These are phyloP conservation scores for Primulina huaijiensis DNA, from an alignment of 257 asterid genomes.

Conservation along the genomic window DNA sequence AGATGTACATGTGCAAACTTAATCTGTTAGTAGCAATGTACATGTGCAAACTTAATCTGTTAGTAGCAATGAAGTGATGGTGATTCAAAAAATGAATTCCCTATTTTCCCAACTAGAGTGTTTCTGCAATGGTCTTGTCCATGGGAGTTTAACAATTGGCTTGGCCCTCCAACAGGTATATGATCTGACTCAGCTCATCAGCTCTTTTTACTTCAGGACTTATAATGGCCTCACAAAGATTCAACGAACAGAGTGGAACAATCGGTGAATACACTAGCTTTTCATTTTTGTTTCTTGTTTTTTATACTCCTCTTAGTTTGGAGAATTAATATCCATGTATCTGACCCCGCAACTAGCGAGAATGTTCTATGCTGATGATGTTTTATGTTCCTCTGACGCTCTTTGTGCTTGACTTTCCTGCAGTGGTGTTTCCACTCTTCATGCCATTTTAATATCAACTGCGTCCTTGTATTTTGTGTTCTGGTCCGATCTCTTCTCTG, in stretches of 20 bases:
- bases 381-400: slow-evolving; percentile 28
- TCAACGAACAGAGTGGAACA: slow-evolving; percentile 85
- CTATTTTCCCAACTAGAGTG: slow-evolving; percentile 6
- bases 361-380: too few species aligned
- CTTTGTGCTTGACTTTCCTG: slow-evolving; percentile 32
- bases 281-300: slow-evolving; percentile 14
- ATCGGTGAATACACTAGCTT: slow-evolving; percentile 55
- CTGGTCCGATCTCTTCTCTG: slow-evolving; percentile 84
- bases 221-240: slow-evolving; percentile 74
- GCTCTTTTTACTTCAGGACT: slow-evolving; percentile 69
- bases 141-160: slow-evolving; percentile 18
- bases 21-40: too few species aligned
- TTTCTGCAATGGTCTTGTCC: neutral
- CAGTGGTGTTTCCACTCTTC: slow-evolving; percentile 89
- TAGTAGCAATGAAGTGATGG: neutral
- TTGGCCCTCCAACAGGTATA: slow-evolving; percentile 52
- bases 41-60: too few species aligned
- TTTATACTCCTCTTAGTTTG: slow-evolving; percentile 27
- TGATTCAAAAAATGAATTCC: slow-evolving; percentile 12
- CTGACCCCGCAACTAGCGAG: too few species aligned
- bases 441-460: slow-evolving; percentile 74
- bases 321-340: too few species aligned
- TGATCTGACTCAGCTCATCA: slow-evolving; percentile 76
- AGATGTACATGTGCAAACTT: slow-evolving; percentile 2
- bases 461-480: slow-evolving; percentile 79